Conservation (phyloP, 1,284 basidiomycete genomes). For the Ustilago esculenta region DNA sequence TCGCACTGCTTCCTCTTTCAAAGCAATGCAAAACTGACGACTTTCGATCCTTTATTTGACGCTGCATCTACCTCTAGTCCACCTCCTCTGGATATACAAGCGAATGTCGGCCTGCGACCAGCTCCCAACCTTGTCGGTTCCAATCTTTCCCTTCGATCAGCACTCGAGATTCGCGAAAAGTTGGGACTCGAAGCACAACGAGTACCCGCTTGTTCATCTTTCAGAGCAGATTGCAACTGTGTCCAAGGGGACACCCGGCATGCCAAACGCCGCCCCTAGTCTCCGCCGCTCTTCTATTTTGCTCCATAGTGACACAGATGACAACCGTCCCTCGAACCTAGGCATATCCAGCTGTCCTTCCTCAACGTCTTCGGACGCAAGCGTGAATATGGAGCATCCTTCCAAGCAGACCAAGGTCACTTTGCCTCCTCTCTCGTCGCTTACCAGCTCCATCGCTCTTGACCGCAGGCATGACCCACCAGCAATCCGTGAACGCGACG, state of each 20-base stretch:
- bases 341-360: neutral
- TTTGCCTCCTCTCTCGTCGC: constrained; percentile 33
- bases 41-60: too few relatives aligned
- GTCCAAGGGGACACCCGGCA: neutral
- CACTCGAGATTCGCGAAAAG: neutral
- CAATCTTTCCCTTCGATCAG: neutral
- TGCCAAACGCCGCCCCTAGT: neutral
- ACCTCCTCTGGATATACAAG: neutral
- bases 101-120: constrained; percentile 15
- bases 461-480: constrained; percentile 10
- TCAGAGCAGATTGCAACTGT: neutral
- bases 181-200: neutral
- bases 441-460: constrained; percentile 27
- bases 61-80: neutral
- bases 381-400: constrained; percentile 14
- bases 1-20: too few relatives aligned
- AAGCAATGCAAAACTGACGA: too few relatives aligned
- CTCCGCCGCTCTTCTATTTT: neutral
- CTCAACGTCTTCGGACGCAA: neutral
- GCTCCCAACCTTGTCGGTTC: neutral
- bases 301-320: neutral
- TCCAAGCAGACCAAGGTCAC: constrained; percentile 19
- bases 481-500: neutral
- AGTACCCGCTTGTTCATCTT: neutral
- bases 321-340: too few relatives aligned